Evolutionary conservation across 768 basidiomycete genomes (phyloP).

Genomic region (Boletellus sp.): DNA sequence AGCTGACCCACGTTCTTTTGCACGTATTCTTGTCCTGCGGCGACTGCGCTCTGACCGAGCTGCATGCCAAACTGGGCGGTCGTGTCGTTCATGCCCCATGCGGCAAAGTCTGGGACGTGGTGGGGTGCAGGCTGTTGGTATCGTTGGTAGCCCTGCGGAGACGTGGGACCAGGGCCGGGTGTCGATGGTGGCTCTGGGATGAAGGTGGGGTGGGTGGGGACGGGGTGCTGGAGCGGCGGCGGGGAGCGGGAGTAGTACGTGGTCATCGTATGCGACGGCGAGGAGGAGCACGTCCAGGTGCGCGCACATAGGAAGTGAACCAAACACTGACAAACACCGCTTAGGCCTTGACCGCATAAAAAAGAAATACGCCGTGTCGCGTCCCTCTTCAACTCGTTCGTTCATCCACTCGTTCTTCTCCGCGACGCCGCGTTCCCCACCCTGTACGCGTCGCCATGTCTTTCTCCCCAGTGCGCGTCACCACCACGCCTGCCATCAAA

Average conservation of each 20-base stretch:
- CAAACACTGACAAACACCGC: constrained; percentile 22
- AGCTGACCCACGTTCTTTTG: constrained; percentile 75
- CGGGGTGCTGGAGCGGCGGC: constrained; percentile 82
- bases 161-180: constrained; percentile 60
- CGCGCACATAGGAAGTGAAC: not conserved
- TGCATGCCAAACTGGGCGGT: constrained; percentile 97
- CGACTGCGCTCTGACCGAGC: constrained; percentile 85
- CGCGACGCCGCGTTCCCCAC: constrained; percentile 4
- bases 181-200: constrained; percentile 82
- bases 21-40: constrained; percentile 93
- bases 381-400: constrained; percentile 8
- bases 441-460: constrained; percentile 33
- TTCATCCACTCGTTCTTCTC: constrained; percentile 16
- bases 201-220: constrained; percentile 82
- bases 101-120: constrained; percentile 48
- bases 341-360: constrained; percentile 12
- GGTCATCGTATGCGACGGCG: constrained; percentile 12
- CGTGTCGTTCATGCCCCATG: constrained; percentile 87
- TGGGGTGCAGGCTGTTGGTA: constrained; percentile 35
- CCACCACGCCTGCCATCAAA: constrained; percentile 74
- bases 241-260: constrained; percentile 53
- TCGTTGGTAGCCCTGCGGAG: constrained; percentile 50
- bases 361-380: constrained; percentile 4
- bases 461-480: constrained; percentile 51
- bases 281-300: not conserved